phyloP scores from a whole-genome alignment of 2,329 filamentous ascomycete species.

The Hortaea werneckii region DNA sequence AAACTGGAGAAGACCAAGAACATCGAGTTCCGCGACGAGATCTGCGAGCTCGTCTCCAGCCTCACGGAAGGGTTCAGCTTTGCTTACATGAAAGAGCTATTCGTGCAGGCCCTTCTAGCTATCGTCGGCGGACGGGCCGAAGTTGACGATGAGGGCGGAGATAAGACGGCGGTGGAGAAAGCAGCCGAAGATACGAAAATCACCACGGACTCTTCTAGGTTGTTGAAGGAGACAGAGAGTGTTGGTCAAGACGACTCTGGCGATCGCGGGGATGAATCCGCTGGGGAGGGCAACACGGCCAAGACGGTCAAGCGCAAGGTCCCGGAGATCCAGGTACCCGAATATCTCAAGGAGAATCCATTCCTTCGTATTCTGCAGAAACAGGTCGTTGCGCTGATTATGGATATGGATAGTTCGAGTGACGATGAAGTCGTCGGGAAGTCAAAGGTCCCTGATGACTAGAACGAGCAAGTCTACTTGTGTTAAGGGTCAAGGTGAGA shows the following conservation, averaged over 20 bases:
- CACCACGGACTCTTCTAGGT: constrained; percentile 4
- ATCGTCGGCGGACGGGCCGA: constrained; percentile 29
- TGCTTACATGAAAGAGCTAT: constrained; percentile 59
- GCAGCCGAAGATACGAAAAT: constrained; percentile 4
- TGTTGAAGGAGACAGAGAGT: background rate
- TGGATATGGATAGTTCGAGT: constrained; percentile 16
- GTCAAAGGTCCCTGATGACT: no score
- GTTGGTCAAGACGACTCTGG: background rate
- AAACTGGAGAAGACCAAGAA: constrained; percentile 26
- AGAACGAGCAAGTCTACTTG: no score
- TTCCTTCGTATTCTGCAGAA: constrained; percentile 14
- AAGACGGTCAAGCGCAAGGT: background rate
- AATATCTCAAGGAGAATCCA: constrained; percentile 10
- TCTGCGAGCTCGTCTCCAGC: constrained; percentile 40
- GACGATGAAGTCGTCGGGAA: no score
- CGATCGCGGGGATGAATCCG: background rate
- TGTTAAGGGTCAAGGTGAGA: no score
- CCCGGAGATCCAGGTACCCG: background rate
- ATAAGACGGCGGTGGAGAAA: constrained; percentile 5
- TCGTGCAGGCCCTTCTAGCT: constrained; percentile 51
- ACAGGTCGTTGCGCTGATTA: constrained; percentile 11
- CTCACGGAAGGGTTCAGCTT: constrained; percentile 56
- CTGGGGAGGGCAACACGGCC: background rate
- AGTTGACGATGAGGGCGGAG: constrained; percentile 9
- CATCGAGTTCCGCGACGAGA: constrained; percentile 20